Evolutionary conservation across 2,329 filamentous ascomycete species (phyloP).

Genomic region (Ophiostoma himal-ulmi): DNA sequence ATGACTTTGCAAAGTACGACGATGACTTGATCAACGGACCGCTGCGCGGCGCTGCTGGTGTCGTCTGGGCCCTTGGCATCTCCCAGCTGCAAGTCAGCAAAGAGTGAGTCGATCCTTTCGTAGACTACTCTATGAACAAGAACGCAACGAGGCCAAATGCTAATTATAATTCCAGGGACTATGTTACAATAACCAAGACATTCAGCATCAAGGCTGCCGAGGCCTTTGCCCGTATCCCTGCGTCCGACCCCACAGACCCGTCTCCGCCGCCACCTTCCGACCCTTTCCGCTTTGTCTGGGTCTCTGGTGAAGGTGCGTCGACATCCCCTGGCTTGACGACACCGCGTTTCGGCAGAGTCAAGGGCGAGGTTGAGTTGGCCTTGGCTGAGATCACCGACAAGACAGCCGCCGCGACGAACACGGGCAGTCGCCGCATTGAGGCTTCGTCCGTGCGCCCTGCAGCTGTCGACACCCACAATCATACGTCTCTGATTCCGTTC

Average conservation of each 20-base stretch:
- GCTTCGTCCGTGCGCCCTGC: slow-evolving; percentile 54
- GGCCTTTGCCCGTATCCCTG: slow-evolving; percentile 19
- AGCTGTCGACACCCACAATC: slow-evolving; percentile 48
- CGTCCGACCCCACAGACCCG: not conserved
- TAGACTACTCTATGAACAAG: no score
- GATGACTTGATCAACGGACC: slow-evolving; percentile 47
- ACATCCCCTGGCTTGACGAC: slow-evolving; percentile 51
- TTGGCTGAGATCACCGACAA: slow-evolving; percentile 48
- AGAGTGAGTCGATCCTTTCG: slow-evolving; percentile 40
- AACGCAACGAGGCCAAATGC: not conserved
- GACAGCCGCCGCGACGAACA: slow-evolving; percentile 27
- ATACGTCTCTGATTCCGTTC: slow-evolving; percentile 40
- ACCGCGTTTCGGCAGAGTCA: slow-evolving; percentile 55
- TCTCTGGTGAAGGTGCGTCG: slow-evolving; percentile 61
- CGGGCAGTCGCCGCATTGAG: slow-evolving; percentile 36
- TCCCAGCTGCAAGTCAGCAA: slow-evolving; percentile 54
- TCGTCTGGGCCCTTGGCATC: slow-evolving; percentile 69
- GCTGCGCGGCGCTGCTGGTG: slow-evolving; percentile 59
- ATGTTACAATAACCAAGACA: slow-evolving; percentile 61
- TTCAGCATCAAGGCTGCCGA: slow-evolving; percentile 49
- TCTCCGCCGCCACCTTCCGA: not conserved
- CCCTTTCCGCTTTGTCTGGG: slow-evolving; percentile 63
- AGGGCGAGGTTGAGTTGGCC: slow-evolving; percentile 58
- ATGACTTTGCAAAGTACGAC: slow-evolving; percentile 59
- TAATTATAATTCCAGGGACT: slow-evolving; percentile 41